Percentiles rank a stretch among this genome's conserved stretches.
phyloP scores from a whole-genome alignment of 768 basidiomycete species.

The Kwoniella dejecticola region DNA sequence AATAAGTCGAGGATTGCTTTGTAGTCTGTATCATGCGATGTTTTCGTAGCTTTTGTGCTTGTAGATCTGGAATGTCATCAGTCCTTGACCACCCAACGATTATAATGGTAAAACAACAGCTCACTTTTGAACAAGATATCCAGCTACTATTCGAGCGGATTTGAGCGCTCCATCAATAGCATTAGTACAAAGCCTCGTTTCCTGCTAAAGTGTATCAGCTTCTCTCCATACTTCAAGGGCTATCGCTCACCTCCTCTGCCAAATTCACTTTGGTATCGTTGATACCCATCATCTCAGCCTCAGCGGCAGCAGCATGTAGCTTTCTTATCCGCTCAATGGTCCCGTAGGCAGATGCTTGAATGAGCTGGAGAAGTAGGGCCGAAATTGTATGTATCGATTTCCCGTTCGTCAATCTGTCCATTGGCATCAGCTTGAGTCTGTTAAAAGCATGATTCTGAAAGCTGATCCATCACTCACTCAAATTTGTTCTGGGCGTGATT shows the following conservation, averaged over 20 bases:
- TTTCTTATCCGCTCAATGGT: conserved; percentile 59
- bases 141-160: conserved; percentile 79
- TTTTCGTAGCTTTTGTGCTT: conserved; percentile 76
- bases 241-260: conserved; percentile 63
- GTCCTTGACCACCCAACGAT: background rate
- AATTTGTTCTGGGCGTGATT: conserved; percentile 90
- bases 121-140: conserved; percentile 64
- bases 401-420: conserved; percentile 76
- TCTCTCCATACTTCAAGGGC: conserved; percentile 32
- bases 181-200: conserved; percentile 32
- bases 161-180: conserved; percentile 66
- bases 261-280: conserved; percentile 65
- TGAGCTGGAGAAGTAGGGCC: conserved; percentile 88
- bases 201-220: conserved; percentile 20
- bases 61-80: conserved; percentile 55
- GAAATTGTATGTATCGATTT: conserved; percentile 90
- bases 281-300: conserved; percentile 62
- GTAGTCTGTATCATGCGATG: conserved; percentile 91
- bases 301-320: conserved; percentile 52
- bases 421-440: no score
- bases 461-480: no score
- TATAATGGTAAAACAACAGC: background rate
- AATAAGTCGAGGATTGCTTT: conserved; percentile 88
- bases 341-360: conserved; percentile 90
- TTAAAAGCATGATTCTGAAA: no score